Evolutionary conservation across 192 early-diverging fungal genomes (phyloP), one percentile per base, ranked within the genome.

Genomic region (Spizellomyces sp.): DNA sequence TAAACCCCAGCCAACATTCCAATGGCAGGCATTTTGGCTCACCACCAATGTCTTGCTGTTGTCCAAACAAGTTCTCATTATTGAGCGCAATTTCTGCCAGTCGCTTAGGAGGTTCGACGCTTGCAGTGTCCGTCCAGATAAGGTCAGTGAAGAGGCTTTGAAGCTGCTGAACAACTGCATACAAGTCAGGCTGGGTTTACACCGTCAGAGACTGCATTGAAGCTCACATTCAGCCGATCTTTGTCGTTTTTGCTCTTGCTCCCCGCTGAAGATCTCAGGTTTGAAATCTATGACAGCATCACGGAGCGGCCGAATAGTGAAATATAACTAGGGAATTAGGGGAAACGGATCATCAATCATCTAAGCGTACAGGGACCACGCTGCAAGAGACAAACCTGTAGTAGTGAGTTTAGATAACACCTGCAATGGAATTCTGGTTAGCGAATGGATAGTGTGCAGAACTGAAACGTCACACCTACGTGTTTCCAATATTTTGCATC

Each of bases 1-100:
- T 6, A 55, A 27, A 59, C 14, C 44, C 15, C 43, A 41, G 55
- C 14, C 27, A 36, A 36, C 27, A 36, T 36, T 36, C 27, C 27
- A 36, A 3, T 36, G 27, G 27, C 27, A 36, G 27, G 0, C 27
- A 36, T 4, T 4, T 22, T 45, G 10, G 7, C 61, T 9, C 48
- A 79, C 75, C 77, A 63, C 67, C 58, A 15, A 82, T 76, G 46
- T 82, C 80, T 58, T 82, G 80, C 62, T 82, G 80, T 63, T 78
- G 59, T 27, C 80, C 80, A 62, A 80, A 70, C 8, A 52, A 41
- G 43, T 50, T 27, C 14, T 77, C 62, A 17, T 56, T 61, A 17
- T 75, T 72, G 14, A 75, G 56, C 1, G 59, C 67, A 44, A 82
- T 72, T 54, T 80, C 75, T 9, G 67, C 80, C 5, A 82, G 67